phyloP scores from a whole-genome alignment of 1,284 basidiomycete genomes.

The Irpex sp. region DNA sequence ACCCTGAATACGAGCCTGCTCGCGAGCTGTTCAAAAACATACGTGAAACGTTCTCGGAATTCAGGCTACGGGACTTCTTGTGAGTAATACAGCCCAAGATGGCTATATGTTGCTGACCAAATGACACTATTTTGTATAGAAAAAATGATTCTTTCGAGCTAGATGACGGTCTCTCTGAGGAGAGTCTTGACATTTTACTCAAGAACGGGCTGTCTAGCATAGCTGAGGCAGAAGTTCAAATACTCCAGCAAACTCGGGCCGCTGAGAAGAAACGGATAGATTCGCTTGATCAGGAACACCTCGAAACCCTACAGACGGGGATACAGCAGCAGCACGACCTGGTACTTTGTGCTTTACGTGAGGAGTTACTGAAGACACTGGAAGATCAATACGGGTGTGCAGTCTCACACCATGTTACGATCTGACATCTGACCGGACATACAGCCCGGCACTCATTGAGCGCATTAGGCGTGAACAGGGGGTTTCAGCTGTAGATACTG shows the following conservation, averaged over 20 bases:
- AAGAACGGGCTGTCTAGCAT: slow-evolving; percentile 24
- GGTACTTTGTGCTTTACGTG: not conserved
- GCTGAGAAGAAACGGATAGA: not conserved
- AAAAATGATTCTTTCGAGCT: slow-evolving; percentile 24
- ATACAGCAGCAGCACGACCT: not conserved
- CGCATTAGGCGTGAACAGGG: not conserved
- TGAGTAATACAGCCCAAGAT: no score
- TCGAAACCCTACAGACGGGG: not conserved
- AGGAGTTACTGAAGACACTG: not conserved
- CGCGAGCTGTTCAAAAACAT: not conserved
- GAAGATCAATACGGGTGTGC: not conserved
- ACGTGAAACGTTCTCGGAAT: slow-evolving; percentile 1
- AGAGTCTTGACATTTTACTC: slow-evolving; percentile 27
- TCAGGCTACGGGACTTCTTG: slow-evolving; percentile 12
- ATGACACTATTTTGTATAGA: no score
- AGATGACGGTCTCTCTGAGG: slow-evolving; percentile 22
- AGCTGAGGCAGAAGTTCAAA: slow-evolving; percentile 6
- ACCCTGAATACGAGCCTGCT: slow-evolving; percentile 8
- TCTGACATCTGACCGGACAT: not conserved
- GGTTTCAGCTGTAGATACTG: not conserved
- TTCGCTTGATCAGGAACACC: not conserved
- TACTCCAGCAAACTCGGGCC: not conserved
- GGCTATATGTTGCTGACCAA: no score
- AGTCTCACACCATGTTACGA: not conserved
- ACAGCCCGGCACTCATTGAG: not conserved